Conservation (phyloP, 2,329 filamentous ascomycete species). For the Aspergillus clavatus region DNA sequence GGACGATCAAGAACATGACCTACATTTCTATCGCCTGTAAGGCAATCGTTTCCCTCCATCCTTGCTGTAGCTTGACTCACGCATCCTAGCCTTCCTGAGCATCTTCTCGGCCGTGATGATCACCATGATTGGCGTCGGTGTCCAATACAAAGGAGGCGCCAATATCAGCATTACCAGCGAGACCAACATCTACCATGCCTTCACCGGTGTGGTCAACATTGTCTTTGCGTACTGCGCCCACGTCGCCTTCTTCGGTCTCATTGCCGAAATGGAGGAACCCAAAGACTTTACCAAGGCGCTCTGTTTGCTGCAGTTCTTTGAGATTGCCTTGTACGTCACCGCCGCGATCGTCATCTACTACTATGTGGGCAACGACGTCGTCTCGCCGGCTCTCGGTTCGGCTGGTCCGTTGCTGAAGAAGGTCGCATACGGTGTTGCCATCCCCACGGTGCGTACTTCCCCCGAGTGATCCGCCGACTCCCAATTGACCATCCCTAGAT, state of each 20-base stretch:
- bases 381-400: conserved; percentile 62
- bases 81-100: conserved; percentile 52
- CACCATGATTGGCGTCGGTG: conserved; percentile 62
- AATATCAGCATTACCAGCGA: conserved; percentile 36
- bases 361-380: conserved; percentile 58
- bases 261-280: conserved; percentile 59
- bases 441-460: conserved; percentile 49
- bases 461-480: no score
- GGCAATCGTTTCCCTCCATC: conserved; percentile 4
- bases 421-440: conserved; percentile 62
- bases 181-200: conserved; percentile 49
- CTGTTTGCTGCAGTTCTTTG: conserved; percentile 54
- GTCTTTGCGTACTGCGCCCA: conserved; percentile 66
- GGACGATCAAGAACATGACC: conserved; percentile 59
- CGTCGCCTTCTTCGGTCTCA: conserved; percentile 64
- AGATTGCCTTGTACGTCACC: conserved; percentile 59
- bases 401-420: conserved; percentile 54
- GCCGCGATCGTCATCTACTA: conserved; percentile 66
- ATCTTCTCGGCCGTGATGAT: conserved; percentile 62
- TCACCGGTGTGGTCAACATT: conserved; percentile 63
- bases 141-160: conserved; percentile 41
- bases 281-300: conserved; percentile 59
- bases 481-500: conserved; percentile 39
- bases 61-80: conserved; percentile 1
- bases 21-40: conserved; percentile 56